Base-by-base conservation (phyloP, 1,284 basidiomycete genomes). In the Microbotryum silenes-acaulis region DNA sequence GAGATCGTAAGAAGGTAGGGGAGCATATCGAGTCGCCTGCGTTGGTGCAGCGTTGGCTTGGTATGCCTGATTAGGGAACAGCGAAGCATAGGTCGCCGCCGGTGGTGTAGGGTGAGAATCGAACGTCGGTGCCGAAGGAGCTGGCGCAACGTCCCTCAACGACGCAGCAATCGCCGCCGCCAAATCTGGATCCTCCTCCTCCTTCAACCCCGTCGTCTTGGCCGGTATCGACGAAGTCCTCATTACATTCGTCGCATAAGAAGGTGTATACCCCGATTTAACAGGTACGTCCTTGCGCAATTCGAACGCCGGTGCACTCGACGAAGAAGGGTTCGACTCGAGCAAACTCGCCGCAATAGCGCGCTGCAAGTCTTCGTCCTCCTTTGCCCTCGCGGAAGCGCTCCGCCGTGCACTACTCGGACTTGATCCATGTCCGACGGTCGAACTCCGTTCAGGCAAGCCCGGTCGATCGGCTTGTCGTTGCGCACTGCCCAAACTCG, bases 81-180 rank as follows among this genome's bases (percentile, higher is more conserved):
- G 33, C 20, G 59, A 49, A 0, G 60, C 23, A 49, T 68, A 68
- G 2, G 66, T 62, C 3, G 54, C 21, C 2, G 53, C 53, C 37
- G 53, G 49, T 5, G 20, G 27, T 25, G 12, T 44, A 50, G 20
- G 54, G 27, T 23, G 20, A 14, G 50, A 57, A 16, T 45, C 25
- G 44, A 63, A 49, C 9, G 37, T 16, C 9, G 69, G 61, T 37
- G 71, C 57, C 12, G 61, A 60, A 5, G 64, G 56, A 3, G 87
- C 86, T 9, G 86, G 85, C 64, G 84, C 86, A 31, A 85, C 85
- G 72, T 98, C 96, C 14, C 85, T 81, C 67, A 99, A 76, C 73
- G 89, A 92, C 0, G 96, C 96, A 72, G 97, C 93, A 62, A 98
- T 99, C 0, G 96, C 96, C 16, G 94, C 89, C 58, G 82, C 85